phyloP scores from a whole-genome alignment of 139 green algal genomes.

The Protoeuglena noctilucae region DNA sequence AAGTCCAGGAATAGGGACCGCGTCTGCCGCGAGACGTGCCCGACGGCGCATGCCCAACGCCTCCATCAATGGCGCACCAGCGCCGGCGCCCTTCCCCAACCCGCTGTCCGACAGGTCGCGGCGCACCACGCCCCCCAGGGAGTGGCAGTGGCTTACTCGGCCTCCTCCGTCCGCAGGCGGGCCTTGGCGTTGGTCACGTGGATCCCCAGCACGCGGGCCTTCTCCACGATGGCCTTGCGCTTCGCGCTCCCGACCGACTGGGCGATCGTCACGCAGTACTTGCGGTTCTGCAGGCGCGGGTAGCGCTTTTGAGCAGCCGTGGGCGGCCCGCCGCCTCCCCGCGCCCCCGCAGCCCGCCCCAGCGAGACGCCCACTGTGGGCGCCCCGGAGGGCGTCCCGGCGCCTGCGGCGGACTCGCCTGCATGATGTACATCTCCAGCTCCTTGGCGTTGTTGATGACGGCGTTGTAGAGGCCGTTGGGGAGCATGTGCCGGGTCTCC shows the following conservation, averaged over 20 bases:
- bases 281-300: too few species aligned
- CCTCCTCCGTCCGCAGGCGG: slow-evolving; percentile 26
- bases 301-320: too few species aligned
- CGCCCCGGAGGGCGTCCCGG: too few species aligned
- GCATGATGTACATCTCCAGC: slow-evolving; percentile 35
- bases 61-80: too few species aligned
- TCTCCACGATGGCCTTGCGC: slow-evolving; percentile 34
- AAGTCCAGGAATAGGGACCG: too few species aligned
- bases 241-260: slow-evolving; percentile 21
- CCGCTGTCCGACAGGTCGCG: too few species aligned
- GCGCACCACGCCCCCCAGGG: not conserved
- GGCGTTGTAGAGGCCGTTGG: slow-evolving; percentile 32
- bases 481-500: slow-evolving; percentile 26
- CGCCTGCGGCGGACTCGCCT: slow-evolving; percentile 14
- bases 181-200: slow-evolving; percentile 24
- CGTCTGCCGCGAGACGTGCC: too few species aligned
- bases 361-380: too few species aligned
- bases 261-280: not conserved
- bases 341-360: too few species aligned
- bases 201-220: slow-evolving; percentile 32
- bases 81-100: too few species aligned
- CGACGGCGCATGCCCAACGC: too few species aligned
- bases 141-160: slow-evolving; percentile 26
- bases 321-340: too few species aligned
- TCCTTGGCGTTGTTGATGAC: slow-evolving; percentile 30